Evolutionary conservation across 2,329 filamentous ascomycete genomes (phyloP), one percentile per base, ranked within the genome.

Genomic region (Beauveria scarabaeidicola): DNA sequence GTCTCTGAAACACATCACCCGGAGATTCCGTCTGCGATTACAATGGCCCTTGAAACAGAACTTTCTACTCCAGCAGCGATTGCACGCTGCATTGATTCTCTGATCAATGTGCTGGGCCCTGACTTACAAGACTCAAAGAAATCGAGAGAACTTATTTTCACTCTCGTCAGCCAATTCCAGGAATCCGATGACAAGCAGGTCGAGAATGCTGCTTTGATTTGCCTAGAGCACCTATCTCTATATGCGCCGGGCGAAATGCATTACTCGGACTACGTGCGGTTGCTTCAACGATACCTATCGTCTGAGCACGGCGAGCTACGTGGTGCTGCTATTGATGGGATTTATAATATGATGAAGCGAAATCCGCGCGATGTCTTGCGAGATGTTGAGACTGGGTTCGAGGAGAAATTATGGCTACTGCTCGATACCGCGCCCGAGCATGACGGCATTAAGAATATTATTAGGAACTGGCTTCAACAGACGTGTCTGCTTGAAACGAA

Each of bases 301-400:
- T 90, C 88, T 0, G 79, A 83, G 19, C 83, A 87, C 55, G 75
- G 80, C 5, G 81, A 88, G 21, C 81, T 97, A 43, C 83, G 88
- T 57, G 87, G 92, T 67, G 87, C 89, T 63, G 91, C 92, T 2
- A 83, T 97, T 13, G 89, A 95, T 69, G 93, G 92, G 1, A 77
- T 99, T 0, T 92, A 96, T 68, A 96, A 95, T 63, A 80, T 97
- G 40, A 97, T 99, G 92, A 93, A 96, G 72, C 83, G 91, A 51
- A 88, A 96, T 68, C 89, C 93, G 0, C 84, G 88, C 61, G 89
- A 92, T 63, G 91, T 97, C 10, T 81, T 97, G 21, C 76, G 81
- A 50, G 86, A 87, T 5, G 91, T 91, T 5, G 82, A 89, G 11
- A 79, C 84, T 29, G 90, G 89, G 0, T 84, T 99, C 21, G 93